Base-by-base conservation (phyloP, 306 rosid genomes). In the Myrica gale region DNA sequence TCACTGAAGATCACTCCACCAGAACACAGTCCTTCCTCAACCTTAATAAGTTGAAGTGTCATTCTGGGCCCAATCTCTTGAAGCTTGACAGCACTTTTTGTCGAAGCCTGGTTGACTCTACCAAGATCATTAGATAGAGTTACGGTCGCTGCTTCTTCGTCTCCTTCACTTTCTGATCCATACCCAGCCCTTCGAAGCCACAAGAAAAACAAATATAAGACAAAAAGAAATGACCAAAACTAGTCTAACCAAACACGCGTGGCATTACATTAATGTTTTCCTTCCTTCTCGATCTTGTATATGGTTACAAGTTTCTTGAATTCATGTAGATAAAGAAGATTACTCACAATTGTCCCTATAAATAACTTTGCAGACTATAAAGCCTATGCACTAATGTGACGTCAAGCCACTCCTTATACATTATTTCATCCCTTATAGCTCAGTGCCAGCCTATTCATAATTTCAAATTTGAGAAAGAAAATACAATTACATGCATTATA, bases 161-260 rank as follows among this genome's bases (percentile, higher is more conserved):
- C 99, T 50, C 84, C 96, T 86, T 95, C 99, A 81, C 98, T 95
- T 85, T 95, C 99, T 66, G 98, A 95, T 72, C 93, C 99, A 86
- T 92, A 95, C 12, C 97, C 97, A 76, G 88, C 98, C 89, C 99
- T 95, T 76, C 69, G 48, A 72, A 81, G 76, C 50, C 68, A 78
- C 76, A 79, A 73, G 67, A 69, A 57, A 76, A 81, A 74, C 50
- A 60, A 67, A 68, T 20, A 43, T 57, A 48, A 1, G 48, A 73
- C 39, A 9, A 58, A 2, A 61, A 50, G 6, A 72, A 65, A 17
- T 7, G 23, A 41, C 23, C 20, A 65, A 65, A 3, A 65, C 17
- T 8, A 41, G 20, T 63, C 48, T 3, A 65, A 15, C 69, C 69
- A 39, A 63, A 23, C 32, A 16, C 0, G 4, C 44, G 15, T n/a